These are phyloP conservation scores for Eimeria sp. DNA, from an alignment of 169 alveolate genomes.

Conservation along the genomic window DNA sequence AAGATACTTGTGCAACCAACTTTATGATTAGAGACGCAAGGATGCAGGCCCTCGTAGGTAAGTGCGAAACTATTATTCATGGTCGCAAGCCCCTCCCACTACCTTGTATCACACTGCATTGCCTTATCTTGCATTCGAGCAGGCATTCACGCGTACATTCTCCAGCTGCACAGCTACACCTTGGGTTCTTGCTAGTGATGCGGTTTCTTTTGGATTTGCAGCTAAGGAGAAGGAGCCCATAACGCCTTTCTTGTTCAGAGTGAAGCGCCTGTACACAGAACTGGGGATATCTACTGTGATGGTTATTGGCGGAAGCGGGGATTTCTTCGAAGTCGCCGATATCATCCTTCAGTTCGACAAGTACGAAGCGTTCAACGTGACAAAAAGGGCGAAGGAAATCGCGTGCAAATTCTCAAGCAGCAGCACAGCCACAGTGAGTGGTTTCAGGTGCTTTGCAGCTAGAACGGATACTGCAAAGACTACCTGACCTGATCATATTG, in stretches of 20 bases:
- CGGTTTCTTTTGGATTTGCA: background rate
- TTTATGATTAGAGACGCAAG: constrained; percentile 86
- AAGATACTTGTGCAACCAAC: constrained; percentile 90
- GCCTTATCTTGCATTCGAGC: too few relatives aligned
- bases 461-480: too few relatives aligned
- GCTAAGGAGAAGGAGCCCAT: constrained; percentile 86
- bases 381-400: constrained; percentile 83
- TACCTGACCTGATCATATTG: too few relatives aligned
- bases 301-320: constrained; percentile 88
- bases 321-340: constrained; percentile 86
- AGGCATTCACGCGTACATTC: background rate
- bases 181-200: background rate
- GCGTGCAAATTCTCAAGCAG: background rate
- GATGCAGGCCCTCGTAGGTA: constrained; percentile 85
- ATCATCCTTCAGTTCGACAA: constrained; percentile 84
- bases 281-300: constrained; percentile 66
- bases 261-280: constrained; percentile 70
- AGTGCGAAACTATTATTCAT: background rate
- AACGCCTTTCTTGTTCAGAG: constrained; percentile 84
- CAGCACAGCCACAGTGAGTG: constrained; percentile 5
- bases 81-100: too few relatives aligned
- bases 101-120: too few relatives aligned
- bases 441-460: background rate
- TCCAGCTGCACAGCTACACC: background rate
- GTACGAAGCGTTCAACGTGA: constrained; percentile 83